phyloP scores from a whole-genome alignment of 2,329 filamentous ascomycete genomes.

The Nemania diffusa region DNA sequence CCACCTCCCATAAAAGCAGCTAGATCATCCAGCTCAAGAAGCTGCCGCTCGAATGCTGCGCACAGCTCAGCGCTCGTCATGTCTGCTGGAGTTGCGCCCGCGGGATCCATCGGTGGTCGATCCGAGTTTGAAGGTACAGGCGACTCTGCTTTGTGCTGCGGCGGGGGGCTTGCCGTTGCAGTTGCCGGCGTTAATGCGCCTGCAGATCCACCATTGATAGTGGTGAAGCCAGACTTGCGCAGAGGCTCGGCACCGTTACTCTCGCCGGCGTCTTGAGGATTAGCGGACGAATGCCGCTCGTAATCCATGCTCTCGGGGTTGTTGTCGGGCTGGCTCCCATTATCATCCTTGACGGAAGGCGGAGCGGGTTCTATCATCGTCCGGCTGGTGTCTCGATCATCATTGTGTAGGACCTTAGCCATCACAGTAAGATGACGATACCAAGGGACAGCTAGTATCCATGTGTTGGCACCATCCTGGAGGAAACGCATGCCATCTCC shows the following conservation, averaged over 20 bases:
- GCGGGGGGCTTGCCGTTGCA: constrained; percentile 57
- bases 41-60: constrained; percentile 67
- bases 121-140: constrained; percentile 46
- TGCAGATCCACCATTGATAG: constrained; percentile 67
- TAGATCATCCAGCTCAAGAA: constrained; percentile 69
- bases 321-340: constrained; percentile 64
- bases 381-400: constrained; percentile 54
- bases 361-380: constrained; percentile 48
- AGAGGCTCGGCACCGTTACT: constrained; percentile 65
- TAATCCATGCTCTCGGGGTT: constrained; percentile 68
- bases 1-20: constrained; percentile 72
- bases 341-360: constrained; percentile 65
- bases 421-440: constrained; percentile 69
- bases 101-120: constrained; percentile 41
- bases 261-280: constrained; percentile 52
- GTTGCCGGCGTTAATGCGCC: constrained; percentile 60
- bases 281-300: constrained; percentile 56
- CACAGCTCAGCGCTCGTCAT: constrained; percentile 70
- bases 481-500: constrained; percentile 69
- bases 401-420: constrained; percentile 68
- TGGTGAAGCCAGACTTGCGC: constrained; percentile 65
- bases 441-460: constrained; percentile 69
- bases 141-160: constrained; percentile 54
- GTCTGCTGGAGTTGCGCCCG: constrained; percentile 52
- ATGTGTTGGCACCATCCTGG: constrained; percentile 67